Evolutionary conservation across 2,329 filamentous ascomycete genomes (phyloP), one percentile per base, ranked within the genome.

Genomic region (Beauveria rudraprayagi): DNA sequence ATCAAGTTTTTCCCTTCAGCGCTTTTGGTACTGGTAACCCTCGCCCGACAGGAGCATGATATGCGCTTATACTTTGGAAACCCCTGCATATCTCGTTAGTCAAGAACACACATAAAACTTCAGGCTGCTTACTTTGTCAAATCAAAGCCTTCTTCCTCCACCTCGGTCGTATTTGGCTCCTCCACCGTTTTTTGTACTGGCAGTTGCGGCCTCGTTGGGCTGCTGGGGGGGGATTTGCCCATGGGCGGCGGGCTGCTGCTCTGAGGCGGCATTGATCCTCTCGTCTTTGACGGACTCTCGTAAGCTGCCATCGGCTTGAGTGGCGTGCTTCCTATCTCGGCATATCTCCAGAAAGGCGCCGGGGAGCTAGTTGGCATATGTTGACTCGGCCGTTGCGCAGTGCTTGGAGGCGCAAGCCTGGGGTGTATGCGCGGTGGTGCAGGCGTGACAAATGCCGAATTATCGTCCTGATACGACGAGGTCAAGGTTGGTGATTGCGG

Each of bases 341-440:
- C 86, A 72, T 90, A 94, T 72, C 90, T 92, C 91, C 91, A 95
- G 73, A 95, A 94, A 0, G 90, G 90, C 1, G 91, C 91, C 0
- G 91, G 91, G 37, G 89, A 92, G 67, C 88, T 91, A 51, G 91
- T 92, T 40, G 90, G 89, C 83, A 93, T 91, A 71, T 91, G 90
- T 69, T 92, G 89, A 69, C 89, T 92, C 10, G 91, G 91, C 60
- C 90, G 81, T 70, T 92, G 89, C 5, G 89, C 85, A 6, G 90
- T 93, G 68, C 88, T 92, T 0, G 90, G 90, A 34, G 91, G 91
- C 1, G 88, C 89, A 46, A 93, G 80, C 66, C 83, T 84, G 34
- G 90, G 90, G 64, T 90, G 85, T 63, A 91, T 85, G 56, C 87
- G 83, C 50, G 85, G 85, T 8, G 90, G 88, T 9, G 89, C 87